Evolutionary conservation across 2,329 filamentous ascomycete species (phyloP).

Genomic region (Lachnellula hyalina): DNA sequence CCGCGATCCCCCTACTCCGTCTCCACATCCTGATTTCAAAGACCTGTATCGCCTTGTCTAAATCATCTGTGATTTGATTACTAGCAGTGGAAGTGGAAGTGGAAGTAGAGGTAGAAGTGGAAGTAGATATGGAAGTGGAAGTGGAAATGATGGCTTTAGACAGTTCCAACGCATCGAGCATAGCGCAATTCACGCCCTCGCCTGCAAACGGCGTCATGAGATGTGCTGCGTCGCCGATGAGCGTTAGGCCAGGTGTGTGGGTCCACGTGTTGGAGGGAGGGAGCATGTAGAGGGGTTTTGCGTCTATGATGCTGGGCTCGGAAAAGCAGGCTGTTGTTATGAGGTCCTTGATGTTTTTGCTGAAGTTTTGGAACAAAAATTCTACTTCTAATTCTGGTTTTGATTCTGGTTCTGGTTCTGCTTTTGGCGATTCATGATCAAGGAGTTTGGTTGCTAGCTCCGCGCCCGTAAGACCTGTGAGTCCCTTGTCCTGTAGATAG

Average conservation of each 20-base stretch:
- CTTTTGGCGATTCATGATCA: neutral
- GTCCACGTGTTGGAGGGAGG: constrained; percentile 10
- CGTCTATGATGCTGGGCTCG: constrained; percentile 20
- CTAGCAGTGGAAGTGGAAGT: neutral
- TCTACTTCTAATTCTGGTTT: neutral
- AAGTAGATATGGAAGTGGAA: too few relatives aligned
- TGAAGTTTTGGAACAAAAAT: neutral
- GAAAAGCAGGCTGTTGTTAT: constrained; percentile 11
- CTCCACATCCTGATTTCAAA: constrained; percentile 24
- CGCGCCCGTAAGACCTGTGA: neutral
- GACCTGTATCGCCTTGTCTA: constrained; percentile 8
- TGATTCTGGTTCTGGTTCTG: neutral
- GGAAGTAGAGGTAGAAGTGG: neutral
- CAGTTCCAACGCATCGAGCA: constrained; percentile 37
- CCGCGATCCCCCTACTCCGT: constrained; percentile 5
- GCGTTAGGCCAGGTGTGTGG: constrained; percentile 34
- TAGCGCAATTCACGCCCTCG: constrained; percentile 34
- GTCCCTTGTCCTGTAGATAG: constrained; percentile 2
- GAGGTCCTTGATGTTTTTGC: neutral
- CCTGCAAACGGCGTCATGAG: constrained; percentile 42
- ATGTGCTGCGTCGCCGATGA: constrained; percentile 46
- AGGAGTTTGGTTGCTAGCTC: neutral
- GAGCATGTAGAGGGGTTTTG: constrained; percentile 21
- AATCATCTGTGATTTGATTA: neutral
- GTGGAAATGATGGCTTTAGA: constrained; percentile 17